A percentile compares a stretch with the other conserved stretches of the same genome.
phyloP scores from a whole-genome alignment of 495 filamentous ascomycete species.

The Hypomontagnella submonticulosa region DNA sequence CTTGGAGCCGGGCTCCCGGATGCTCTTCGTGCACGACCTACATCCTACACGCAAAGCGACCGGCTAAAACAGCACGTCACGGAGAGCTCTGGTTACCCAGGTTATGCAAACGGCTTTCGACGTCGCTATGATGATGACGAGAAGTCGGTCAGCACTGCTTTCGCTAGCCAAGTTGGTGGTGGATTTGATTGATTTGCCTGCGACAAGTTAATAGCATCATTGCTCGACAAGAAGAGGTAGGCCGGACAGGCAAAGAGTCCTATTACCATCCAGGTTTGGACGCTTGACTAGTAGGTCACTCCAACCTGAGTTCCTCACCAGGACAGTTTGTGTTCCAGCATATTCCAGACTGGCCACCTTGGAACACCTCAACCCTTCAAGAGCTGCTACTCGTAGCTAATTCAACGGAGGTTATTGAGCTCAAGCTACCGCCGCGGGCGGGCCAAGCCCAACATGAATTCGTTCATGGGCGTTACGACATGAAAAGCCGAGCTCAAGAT shows the following conservation, averaged over 20 bases:
- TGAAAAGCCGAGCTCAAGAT: slow-evolving; percentile 13
- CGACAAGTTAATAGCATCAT: slow-evolving; percentile 30
- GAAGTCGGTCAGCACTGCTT: slow-evolving; percentile 93
- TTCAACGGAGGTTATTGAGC: slow-evolving; percentile 11
- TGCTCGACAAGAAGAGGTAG: slow-evolving; percentile 14
- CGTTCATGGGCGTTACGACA: slow-evolving; percentile 19
- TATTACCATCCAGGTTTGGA: slow-evolving; percentile 5
- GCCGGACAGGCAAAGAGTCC: slow-evolving; percentile 7
- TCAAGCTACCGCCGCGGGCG: slow-evolving; percentile 16
- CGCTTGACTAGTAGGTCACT: slow-evolving; percentile 20
- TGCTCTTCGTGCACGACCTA: slow-evolving; percentile 59
- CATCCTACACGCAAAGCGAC: slow-evolving; percentile 62
- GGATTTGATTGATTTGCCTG: slow-evolving; percentile 81
- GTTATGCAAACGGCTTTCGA: slow-evolving; percentile 76
- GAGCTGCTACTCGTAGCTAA: slow-evolving; percentile 24
- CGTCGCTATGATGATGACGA: slow-evolving; percentile 93
- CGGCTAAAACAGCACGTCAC: slow-evolving; percentile 94
- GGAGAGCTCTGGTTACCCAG: slow-evolving; percentile 64
- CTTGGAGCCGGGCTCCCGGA: slow-evolving; percentile 82
- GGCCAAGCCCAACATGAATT: slow-evolving; percentile 16
- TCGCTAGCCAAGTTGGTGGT: slow-evolving; percentile 92
- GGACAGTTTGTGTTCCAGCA: slow-evolving; percentile 27
- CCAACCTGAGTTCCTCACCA: slow-evolving; percentile 15
- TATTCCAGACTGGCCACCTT: slow-evolving; percentile 19
- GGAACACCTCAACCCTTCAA: slow-evolving; percentile 20